Percentiles rank a stretch among this genome's conserved stretches.
Evolutionary conservation across 176 grass and related monocot species (phyloP).

Genomic region (Oryza rufipogon): DNA sequence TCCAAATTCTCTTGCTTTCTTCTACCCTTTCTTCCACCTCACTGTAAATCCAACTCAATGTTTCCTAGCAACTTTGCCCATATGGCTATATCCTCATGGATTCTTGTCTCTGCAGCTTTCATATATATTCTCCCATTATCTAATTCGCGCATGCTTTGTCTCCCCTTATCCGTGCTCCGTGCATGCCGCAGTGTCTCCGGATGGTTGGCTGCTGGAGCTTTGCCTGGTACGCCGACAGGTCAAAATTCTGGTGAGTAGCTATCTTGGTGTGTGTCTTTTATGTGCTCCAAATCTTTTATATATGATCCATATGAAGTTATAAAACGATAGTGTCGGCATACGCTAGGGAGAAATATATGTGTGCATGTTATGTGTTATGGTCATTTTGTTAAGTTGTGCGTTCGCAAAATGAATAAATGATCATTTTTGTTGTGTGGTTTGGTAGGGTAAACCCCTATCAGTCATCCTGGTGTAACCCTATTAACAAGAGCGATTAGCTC

Average conservation of each 20-base stretch:
- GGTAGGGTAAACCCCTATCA: conserved; percentile 23
- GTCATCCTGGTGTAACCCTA: conserved; percentile 1
- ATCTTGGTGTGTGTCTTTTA: conserved; percentile 27
- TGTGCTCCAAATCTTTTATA: conserved; percentile 15
- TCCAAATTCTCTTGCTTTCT: conserved; percentile 11
- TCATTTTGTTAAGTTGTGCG: not conserved
- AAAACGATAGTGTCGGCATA: not conserved
- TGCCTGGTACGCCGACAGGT: not conserved
- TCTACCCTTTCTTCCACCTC: not conserved
- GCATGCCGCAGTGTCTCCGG: conserved; percentile 11
- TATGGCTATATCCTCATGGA: not conserved
- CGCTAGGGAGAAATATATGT: not conserved
- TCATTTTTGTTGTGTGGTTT: conserved; percentile 11
- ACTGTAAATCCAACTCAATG: not conserved
- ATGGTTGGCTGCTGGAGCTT: conserved; percentile 29
- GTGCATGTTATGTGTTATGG: not conserved
- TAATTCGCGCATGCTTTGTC: conserved; percentile 14
- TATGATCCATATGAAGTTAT: not conserved
- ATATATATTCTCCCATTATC: conserved; percentile 35
- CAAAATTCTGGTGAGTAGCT: too few relatives aligned
- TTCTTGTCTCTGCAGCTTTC: conserved; percentile 14
- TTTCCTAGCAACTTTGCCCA: not conserved
- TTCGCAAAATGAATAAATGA: not conserved
- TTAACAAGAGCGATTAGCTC: conserved; percentile 17
- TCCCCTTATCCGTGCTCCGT: not conserved